Conservation (phyloP, 495 filamentous ascomycete genomes). For the Xylaria curta region DNA sequence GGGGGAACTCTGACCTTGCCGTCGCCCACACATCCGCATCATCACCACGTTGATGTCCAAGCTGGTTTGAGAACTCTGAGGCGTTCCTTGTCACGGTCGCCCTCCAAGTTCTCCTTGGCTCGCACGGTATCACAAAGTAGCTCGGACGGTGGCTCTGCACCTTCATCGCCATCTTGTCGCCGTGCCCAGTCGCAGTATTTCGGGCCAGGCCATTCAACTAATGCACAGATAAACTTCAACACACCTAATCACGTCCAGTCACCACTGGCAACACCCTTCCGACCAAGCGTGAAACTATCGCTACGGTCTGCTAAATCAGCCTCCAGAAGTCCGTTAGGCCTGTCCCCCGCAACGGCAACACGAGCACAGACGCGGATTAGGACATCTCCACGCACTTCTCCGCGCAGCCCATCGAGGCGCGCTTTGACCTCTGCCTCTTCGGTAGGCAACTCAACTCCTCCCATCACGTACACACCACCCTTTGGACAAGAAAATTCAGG, state of each 20-base stretch:
- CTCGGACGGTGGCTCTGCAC: slow-evolving; percentile 34
- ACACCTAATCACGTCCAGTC: slow-evolving; percentile 42
- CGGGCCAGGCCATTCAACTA: slow-evolving; percentile 35
- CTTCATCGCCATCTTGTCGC: slow-evolving; percentile 39
- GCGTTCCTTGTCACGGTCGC: slow-evolving; percentile 84
- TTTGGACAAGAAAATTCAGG: slow-evolving; percentile 64
- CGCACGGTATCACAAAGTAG: slow-evolving; percentile 55
- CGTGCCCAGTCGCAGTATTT: slow-evolving; percentile 40
- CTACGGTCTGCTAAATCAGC: slow-evolving; percentile 55
- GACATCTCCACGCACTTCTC: slow-evolving; percentile 58
- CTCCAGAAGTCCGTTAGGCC: slow-evolving; percentile 41
- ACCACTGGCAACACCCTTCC: slow-evolving; percentile 45
- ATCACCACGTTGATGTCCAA: slow-evolving; percentile 78
- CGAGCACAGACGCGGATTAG: slow-evolving; percentile 23
- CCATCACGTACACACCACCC: slow-evolving; percentile 42
- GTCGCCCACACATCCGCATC: slow-evolving; percentile 73
- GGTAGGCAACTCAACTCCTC: slow-evolving; percentile 69
- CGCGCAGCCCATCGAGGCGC: slow-evolving; percentile 77
- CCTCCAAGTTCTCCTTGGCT: slow-evolving; percentile 78
- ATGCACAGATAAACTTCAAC: slow-evolving; percentile 25
- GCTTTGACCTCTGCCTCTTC: slow-evolving; percentile 72
- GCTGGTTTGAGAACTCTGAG: slow-evolving; percentile 78
- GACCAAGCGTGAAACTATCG: slow-evolving; percentile 57
- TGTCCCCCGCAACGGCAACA: slow-evolving; percentile 49
- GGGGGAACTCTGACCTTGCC: slow-evolving; percentile 81